phyloP scores from a whole-genome alignment of 176 grass and related monocot genomes.

The Hsuehochloa calcarea region DNA sequence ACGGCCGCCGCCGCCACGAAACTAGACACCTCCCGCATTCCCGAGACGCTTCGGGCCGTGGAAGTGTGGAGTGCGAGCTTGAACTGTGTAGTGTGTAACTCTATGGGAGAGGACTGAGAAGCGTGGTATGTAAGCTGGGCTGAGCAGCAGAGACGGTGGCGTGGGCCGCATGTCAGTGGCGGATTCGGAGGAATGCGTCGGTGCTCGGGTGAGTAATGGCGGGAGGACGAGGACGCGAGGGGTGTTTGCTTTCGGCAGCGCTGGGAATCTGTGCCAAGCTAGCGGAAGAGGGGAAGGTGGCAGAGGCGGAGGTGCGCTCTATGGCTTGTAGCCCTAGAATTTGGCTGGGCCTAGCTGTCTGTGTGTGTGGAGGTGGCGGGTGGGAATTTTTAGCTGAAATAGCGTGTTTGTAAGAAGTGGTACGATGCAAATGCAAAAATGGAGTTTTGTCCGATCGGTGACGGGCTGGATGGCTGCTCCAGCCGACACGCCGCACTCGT shows the following conservation, averaged over 20 bases:
- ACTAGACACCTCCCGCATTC: conserved; percentile 5
- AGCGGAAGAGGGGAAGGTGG: conserved; percentile 43
- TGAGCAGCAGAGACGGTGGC: neutral
- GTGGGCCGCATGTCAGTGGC: neutral
- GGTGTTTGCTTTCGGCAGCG: conserved; percentile 35
- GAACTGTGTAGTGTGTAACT: neutral
- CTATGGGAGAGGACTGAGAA: neutral
- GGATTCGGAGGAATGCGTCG: neutral
- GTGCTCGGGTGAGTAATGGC: conserved; percentile 35
- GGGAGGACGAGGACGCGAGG: neutral
- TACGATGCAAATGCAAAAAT: too few relatives aligned
- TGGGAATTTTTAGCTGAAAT: too few relatives aligned
- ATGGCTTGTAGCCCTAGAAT: neutral
- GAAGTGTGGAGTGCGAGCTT: neutral
- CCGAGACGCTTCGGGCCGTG: neutral
- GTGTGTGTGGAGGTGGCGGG: rapidly evolving
- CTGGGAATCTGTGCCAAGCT: conserved; percentile 53
- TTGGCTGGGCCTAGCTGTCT: rapidly evolving
- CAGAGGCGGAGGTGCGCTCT: rapidly evolving
- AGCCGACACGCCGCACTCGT: too few relatives aligned
- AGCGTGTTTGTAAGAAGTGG: too few relatives aligned
- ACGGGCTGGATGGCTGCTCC: too few relatives aligned
- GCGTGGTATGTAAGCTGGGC: neutral
- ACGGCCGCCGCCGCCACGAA: neutral
- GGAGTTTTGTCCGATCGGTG: too few relatives aligned